These are phyloP conservation scores for Aspergillus ibericus DNA, from an alignment of 2,329 filamentous ascomycete species.

Conservation along the genomic window DNA sequence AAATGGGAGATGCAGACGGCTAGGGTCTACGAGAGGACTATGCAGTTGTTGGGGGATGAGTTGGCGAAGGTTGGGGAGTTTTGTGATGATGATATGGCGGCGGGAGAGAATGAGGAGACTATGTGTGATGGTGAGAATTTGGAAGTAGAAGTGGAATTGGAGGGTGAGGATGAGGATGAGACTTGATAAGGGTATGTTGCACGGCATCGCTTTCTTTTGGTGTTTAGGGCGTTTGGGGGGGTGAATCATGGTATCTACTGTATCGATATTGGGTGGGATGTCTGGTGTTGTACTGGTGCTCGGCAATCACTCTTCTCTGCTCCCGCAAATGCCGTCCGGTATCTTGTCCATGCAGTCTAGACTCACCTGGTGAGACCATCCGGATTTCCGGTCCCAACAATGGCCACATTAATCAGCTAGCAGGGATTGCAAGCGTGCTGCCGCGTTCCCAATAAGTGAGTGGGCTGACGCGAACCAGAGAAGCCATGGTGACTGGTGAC, in stretches of 20 bases:
- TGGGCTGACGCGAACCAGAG: neutral
- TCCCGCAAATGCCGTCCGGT: neutral
- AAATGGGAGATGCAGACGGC: conserved; percentile 67
- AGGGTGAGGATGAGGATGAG: neutral
- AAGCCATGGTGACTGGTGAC: neutral
- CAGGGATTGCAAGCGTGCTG: neutral
- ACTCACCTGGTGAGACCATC: neutral
- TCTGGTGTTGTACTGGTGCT: too few relatives aligned
- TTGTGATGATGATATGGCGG: conserved; percentile 21
- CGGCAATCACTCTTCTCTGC: neutral
- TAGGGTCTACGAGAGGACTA: conserved; percentile 75
- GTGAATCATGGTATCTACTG: neutral
- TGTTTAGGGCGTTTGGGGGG: neutral
- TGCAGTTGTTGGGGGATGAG: conserved; percentile 70
- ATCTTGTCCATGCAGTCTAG: neutral
- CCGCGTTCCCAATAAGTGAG: neutral
- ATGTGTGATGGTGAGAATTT: neutral
- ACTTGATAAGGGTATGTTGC: neutral
- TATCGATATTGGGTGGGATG: too few relatives aligned
- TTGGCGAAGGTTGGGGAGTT: conserved; percentile 50
- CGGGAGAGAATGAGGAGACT: conserved; percentile 5
- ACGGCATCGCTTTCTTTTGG: neutral
- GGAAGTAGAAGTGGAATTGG: neutral
- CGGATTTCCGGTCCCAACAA: neutral
- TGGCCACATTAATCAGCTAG: neutral